Evolutionary conservation across 2,329 filamentous ascomycete species (phyloP).

Genomic region (Colletotrichum sp.): DNA sequence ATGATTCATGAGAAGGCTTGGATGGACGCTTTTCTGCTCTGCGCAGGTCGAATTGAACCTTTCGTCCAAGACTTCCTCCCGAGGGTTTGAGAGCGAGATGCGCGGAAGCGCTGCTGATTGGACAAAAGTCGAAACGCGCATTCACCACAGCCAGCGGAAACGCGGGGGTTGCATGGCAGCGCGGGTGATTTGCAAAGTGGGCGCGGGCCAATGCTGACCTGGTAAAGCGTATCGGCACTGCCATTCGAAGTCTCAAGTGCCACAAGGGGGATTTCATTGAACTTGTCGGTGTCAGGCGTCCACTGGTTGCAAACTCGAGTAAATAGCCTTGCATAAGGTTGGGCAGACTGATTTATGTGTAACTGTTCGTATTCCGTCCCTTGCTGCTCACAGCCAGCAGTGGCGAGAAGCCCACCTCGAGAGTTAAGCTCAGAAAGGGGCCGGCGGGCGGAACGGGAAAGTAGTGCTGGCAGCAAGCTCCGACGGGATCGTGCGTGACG

Average conservation of each 20-base stretch:
- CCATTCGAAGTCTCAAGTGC: not conserved
- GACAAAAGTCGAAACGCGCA: not conserved
- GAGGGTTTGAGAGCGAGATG: not conserved
- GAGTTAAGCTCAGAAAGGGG: not conserved
- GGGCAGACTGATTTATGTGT: not conserved
- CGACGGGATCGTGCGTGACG: not conserved
- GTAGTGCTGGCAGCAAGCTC: not conserved
- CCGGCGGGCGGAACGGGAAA: not conserved
- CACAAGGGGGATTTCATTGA: not conserved
- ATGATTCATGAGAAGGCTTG: not conserved
- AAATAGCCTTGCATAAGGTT: not conserved
- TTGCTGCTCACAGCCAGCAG: not conserved
- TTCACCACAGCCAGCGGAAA: not conserved
- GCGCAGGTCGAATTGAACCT: not conserved
- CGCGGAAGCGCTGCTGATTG: not conserved
- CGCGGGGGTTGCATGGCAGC: constrained; percentile 13
- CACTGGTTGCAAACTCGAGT: not conserved
- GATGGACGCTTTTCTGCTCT: not conserved
- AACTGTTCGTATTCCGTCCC: not conserved
- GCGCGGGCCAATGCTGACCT: constrained; percentile 3
- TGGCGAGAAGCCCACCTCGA: not conserved
- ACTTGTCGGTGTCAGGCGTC: not conserved
- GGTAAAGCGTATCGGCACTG: not conserved
- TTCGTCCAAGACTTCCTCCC: not conserved
- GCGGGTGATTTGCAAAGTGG: constrained; percentile 13